Percentiles rank a stretch among this genome's conserved stretches.
These are phyloP conservation scores for Annulohypoxylon moriforme DNA, from an alignment of 495 filamentous ascomycete genomes.

Conservation along the genomic window DNA sequence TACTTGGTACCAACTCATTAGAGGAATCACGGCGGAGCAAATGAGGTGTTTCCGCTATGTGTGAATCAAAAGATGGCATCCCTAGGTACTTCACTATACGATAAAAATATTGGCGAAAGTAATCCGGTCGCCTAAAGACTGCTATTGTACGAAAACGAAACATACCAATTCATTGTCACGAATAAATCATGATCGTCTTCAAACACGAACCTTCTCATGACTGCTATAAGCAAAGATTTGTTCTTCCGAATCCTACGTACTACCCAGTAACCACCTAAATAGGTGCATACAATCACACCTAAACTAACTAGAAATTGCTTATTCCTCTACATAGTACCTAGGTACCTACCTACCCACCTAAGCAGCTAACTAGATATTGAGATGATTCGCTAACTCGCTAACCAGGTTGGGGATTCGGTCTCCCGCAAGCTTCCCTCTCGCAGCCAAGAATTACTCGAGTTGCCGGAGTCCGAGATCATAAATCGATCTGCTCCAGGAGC, in stretches of 20 bases:
- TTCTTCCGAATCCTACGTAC: neutral
- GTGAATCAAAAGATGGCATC: neutral
- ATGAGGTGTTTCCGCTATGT: neutral
- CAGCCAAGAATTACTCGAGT: constrained; percentile 56
- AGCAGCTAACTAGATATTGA: neutral
- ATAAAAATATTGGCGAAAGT: too few species aligned
- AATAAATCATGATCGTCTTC: neutral
- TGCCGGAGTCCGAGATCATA: constrained; percentile 53
- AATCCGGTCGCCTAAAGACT: too few species aligned
- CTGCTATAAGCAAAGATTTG: constrained; percentile 41
- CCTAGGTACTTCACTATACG: neutral
- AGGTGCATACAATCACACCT: too few species aligned
- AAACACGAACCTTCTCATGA: constrained; percentile 35
- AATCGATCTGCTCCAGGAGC: constrained; percentile 29
- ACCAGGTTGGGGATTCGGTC: constrained; percentile 55
- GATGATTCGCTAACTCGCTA: neutral
- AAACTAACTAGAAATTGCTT: too few species aligned
- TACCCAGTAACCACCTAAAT: neutral
- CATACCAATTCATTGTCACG: too few species aligned
- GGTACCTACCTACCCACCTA: neutral
- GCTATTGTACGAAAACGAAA: too few species aligned
- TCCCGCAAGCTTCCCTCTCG: constrained; percentile 51
- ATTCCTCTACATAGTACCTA: neutral
- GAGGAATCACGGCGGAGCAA: neutral
- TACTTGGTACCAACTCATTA: neutral